Percentiles rank a stretch among this genome's conserved stretches.
Evolutionary conservation across 148 eudicot genomes (phyloP).

Genomic region (Linanthus parryae): DNA sequence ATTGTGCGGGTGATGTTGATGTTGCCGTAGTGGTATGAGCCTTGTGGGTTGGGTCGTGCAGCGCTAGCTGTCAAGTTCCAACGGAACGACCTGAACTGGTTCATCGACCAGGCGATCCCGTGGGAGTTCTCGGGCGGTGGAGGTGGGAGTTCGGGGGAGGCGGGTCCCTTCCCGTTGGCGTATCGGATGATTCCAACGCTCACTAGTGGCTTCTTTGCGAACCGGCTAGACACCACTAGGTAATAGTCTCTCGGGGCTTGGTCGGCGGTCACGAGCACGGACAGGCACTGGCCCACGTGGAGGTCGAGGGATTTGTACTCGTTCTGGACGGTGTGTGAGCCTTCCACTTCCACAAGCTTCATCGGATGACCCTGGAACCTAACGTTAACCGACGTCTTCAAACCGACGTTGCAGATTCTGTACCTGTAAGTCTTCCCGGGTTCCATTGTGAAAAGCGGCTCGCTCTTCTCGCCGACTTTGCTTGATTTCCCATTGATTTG

Average conservation of each 20-base stretch:
- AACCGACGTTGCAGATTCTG: conserved; percentile 66
- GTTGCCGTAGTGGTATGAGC: conserved; percentile 61
- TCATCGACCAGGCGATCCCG: conserved; percentile 61
- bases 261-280: conserved; percentile 56
- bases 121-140: conserved; percentile 34
- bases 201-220: conserved; percentile 42
- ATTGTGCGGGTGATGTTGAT: conserved; percentile 63
- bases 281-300: conserved; percentile 63
- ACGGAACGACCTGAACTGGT: conserved; percentile 57
- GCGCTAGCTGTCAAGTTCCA: conserved; percentile 84
- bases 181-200: conserved; percentile 37
- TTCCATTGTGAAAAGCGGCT: conserved; percentile 35
- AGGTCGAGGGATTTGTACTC: conserved; percentile 51
- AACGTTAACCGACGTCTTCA: conserved; percentile 49
- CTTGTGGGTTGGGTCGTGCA: conserved; percentile 82
- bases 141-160: conserved; percentile 28
- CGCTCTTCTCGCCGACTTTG: conserved; percentile 18
- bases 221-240: conserved; percentile 54
- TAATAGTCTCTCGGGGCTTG: conserved; percentile 53
- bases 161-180: conserved; percentile 23
- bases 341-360: conserved; percentile 62
- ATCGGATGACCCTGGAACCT: conserved; percentile 48
- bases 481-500: conserved; percentile 52
- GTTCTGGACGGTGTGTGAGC: conserved; percentile 59
- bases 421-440: conserved; percentile 54